These are phyloP conservation scores for Fusarium tanahbumbuense DNA, from an alignment of 2,329 filamentous ascomycete species.

Conservation along the genomic window DNA sequence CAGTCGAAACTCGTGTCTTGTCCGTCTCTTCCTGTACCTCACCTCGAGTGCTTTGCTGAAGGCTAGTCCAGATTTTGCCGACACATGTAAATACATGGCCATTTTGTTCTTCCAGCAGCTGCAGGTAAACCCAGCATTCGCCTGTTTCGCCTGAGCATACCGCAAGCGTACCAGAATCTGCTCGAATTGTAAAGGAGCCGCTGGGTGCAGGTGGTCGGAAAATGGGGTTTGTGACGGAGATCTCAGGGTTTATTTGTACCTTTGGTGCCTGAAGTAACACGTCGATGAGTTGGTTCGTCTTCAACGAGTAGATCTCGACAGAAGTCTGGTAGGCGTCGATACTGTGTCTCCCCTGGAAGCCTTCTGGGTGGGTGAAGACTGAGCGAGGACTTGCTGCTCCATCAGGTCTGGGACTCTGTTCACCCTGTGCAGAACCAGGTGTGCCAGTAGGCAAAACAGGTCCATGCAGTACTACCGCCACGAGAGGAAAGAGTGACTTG, in stretches of 20 bases:
- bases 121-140: conserved; percentile 83
- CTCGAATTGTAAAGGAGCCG: conserved; percentile 79
- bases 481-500: conserved; percentile 72
- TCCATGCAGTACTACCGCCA: conserved; percentile 85
- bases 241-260: conserved; percentile 65
- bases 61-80: conserved; percentile 91
- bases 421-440: conserved; percentile 53
- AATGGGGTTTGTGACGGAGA: conserved; percentile 69
- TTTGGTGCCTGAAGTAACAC: conserved; percentile 79
- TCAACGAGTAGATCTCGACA: conserved; percentile 88
- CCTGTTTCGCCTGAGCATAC: conserved; percentile 86
- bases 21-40: conserved; percentile 62
- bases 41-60: conserved; percentile 71
- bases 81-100: conserved; percentile 71
- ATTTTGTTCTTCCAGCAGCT: conserved; percentile 58
- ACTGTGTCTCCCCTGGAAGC: conserved; percentile 50
- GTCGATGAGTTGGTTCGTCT: conserved; percentile 76
- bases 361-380: conserved; percentile 54
- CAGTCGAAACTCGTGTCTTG: conserved; percentile 51
- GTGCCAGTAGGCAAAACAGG: conserved; percentile 66
- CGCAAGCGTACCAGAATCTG: conserved; percentile 76
- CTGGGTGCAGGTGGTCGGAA: conserved; percentile 76
- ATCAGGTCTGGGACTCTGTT: conserved; percentile 56
- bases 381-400: conserved; percentile 57
- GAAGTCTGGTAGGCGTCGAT: conserved; percentile 83